Base-by-base conservation (phyloP, 805 yeast species). In the Scheffersomyces coipomensis region DNA sequence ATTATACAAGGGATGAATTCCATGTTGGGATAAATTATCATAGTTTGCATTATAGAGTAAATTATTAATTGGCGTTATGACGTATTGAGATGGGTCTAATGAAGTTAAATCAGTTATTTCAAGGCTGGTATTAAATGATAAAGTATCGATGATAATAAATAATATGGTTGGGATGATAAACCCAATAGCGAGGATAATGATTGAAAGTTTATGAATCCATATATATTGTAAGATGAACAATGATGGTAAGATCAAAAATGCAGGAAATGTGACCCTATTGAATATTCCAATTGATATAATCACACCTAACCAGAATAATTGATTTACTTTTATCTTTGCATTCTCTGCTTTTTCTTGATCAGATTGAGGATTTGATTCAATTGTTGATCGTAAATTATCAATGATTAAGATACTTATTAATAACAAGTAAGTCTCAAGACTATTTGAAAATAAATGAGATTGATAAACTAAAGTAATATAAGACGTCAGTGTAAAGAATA, bases 391-490 rank as follows among this genome's bases (percentile, higher is more conserved):
- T 53, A 75, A 54, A 51, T 62, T 68, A 48, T 65, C 73, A 29
- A 84, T 70, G 22, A 81, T 56, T 42, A 73, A 75, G 5, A 85
- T 52, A 12, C 71, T 56, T 48, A 76, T 56, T 16, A 83, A 48
- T 8, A 85, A 64, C 30, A 84, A 55, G 39, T 64, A 58, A 27
- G 86, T 84, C 57, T 93, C 99, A 1, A 87, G 53, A 17, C 89
- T 78, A 56, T 93, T 93, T n/a, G 96, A 86, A 51, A 93, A 86
- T 1, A 95, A 81, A 55, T 89, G 97, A 0, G 87, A 71, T 55
- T 93, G 98, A 51, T 82, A 82, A 0, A 83, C 78, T 67, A 88
- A 71, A 0, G 95, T 82, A 23, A 88, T 73, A 53, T 86, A 91
- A 4, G 79, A 73, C 1, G 81, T 70, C 62, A 68, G 73, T n/a